Percentiles rank a stretch among this genome's conserved stretches.
phyloP scores from a whole-genome alignment of 1,284 basidiomycete species.

The Heterobasidion annosum region DNA sequence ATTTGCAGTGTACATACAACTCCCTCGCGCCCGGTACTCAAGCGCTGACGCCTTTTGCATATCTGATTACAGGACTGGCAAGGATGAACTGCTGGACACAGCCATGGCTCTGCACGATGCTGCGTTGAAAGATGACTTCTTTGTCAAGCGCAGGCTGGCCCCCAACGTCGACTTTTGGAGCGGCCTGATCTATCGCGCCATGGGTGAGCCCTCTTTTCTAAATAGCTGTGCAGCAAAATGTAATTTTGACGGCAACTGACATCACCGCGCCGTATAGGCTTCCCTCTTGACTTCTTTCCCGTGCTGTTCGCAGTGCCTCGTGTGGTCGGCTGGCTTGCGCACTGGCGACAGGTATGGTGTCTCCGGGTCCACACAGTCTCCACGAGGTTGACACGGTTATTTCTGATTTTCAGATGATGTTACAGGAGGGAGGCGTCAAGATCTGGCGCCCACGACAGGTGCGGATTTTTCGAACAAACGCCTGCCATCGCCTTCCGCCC shows the following conservation, averaged over 20 bases:
- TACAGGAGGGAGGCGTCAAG: constrained; percentile 79
- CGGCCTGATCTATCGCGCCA: constrained; percentile 79
- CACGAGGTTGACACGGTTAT: background rate
- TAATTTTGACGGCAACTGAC: background rate
- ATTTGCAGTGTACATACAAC: constrained; percentile 58
- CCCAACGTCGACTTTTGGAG: constrained; percentile 87
- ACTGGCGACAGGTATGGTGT: constrained; percentile 64
- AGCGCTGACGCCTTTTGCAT: background rate
- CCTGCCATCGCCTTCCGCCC: background rate
- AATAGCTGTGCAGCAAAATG: too few relatives aligned
- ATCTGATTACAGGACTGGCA: constrained; percentile 50
- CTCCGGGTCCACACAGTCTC: background rate
- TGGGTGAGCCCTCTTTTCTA: constrained; percentile 46
- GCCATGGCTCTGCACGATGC: constrained; percentile 83
- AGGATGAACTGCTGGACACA: constrained; percentile 75
- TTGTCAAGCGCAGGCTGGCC: constrained; percentile 63
- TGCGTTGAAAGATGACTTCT: constrained; percentile 84
- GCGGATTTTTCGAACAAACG: constrained; percentile 10
- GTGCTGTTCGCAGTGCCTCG: constrained; percentile 85
- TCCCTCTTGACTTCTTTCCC: constrained; percentile 86
- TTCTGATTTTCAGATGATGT: constrained; percentile 61
- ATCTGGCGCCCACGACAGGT: constrained; percentile 87
- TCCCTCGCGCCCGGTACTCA: background rate
- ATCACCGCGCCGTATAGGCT: constrained; percentile 35
- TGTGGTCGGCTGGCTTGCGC: constrained; percentile 84